Conservation (phyloP, 1,284 basidiomycete genomes). For the Golubevia pallescens region DNA sequence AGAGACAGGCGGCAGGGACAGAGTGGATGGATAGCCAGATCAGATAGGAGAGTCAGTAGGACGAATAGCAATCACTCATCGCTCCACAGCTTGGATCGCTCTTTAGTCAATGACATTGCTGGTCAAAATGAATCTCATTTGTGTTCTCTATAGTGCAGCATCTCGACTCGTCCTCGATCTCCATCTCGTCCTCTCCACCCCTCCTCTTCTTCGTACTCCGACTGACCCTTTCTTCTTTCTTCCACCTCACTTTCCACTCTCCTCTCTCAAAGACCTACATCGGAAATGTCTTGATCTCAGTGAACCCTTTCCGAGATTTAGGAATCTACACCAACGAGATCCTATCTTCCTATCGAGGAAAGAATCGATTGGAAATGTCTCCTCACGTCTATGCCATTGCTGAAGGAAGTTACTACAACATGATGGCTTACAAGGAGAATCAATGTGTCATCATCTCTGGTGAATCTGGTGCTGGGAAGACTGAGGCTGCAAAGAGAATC, state of each 20-base stretch:
- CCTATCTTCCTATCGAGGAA: slow-evolving; percentile 86
- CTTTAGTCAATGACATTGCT: no score
- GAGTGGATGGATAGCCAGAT: no score
- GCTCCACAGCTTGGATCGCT: no score
- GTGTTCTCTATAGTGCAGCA: no score
- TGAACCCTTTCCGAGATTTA: slow-evolving; percentile 94
- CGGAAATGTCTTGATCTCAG: slow-evolving; percentile 94
- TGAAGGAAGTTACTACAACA: slow-evolving; percentile 96
- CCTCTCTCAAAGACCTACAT: slow-evolving; percentile 78
- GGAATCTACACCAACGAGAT: slow-evolving; percentile 88
- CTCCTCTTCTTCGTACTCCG: slow-evolving; percentile 4
- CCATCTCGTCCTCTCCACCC: no score
- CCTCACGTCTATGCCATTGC: slow-evolving; percentile 98
- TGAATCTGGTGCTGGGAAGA: slow-evolving; percentile 96
- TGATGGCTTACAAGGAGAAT: slow-evolving; percentile 99
- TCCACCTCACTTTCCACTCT: neutral
- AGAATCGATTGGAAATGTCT: slow-evolving; percentile 96
- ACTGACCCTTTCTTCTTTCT: neutral
- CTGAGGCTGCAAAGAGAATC: slow-evolving; percentile 95
- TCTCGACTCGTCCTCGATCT: no score
- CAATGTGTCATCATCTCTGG: slow-evolving; percentile 99
- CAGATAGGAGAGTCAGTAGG: no score
- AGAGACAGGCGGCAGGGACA: no score
- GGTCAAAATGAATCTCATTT: no score
- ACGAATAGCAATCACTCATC: no score